Evolutionary conservation across 768 basidiomycete genomes (phyloP), one percentile per base, ranked within the genome.

Genomic region (Albatrellus ellisii): DNA sequence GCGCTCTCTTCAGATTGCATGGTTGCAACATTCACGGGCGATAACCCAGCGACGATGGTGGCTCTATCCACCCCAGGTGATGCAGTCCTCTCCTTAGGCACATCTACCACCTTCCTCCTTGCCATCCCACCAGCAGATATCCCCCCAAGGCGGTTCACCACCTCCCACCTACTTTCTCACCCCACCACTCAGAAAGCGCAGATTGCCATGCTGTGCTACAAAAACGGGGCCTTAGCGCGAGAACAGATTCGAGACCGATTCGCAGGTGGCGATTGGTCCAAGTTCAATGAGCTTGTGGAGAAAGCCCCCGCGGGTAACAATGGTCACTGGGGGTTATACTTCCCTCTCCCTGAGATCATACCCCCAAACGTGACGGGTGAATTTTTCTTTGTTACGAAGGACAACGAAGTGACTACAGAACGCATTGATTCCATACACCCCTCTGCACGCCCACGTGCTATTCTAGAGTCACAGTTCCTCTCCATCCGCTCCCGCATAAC

Each of bases 171-270:
- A 15, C 73, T 83, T 44, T 69, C 80, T 1, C 77, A 82, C 55
- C 85, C 81, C 2, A 79, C 77, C 0, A 64, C 67, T 15, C 54
- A 61, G 3, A 63, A 69, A 27, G 75, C 71, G 1, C 77, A 83
- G 53, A 88, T 91, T 54, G 82, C 78, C 25, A 94, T 94, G 88
- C 71, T 92, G 8, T 90, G 87, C 58, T 89, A 89, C 65, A 91
- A 89, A 60, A 85, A 90, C 51, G 86, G 86, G 17, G 81, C 84
- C 0, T 69, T 90, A 7, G 79, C 84, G 1, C 73, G 89, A 33
- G 81, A 89, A 54, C 70, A 79, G 48, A 68, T 91, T 14, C 75
- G 82, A 8, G 72, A 90, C 53, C 63, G 59, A 35, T 75, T 79
- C 54, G 75, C 75, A 36, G 59, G 65, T 34, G 57, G 65, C 5